Base-by-base conservation (phyloP, 768 basidiomycete species). In the Phylloporus arenicola region DNA sequence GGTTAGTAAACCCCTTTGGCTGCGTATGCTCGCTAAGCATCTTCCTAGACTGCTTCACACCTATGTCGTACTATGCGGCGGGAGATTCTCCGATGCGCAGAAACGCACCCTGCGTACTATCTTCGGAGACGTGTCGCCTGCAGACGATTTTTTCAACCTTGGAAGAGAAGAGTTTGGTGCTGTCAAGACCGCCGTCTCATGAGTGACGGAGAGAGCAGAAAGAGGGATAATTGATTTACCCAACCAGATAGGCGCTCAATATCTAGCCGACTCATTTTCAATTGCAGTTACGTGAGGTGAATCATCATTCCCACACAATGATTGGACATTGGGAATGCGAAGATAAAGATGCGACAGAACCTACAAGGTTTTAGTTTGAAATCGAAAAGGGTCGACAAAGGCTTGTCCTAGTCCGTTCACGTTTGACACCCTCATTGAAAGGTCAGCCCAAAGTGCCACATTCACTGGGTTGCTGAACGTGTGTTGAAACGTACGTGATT, bases 1-100 rank as follows among this genome's bases (percentile, higher is more conserved):
- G 77, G 81, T 81, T 45, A 45, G 11, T 11, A 6, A 35, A 17
- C 14, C 24, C 14, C 40, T 30, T 33, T 4, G 9, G 3, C 27
- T 30, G 14, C 20, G 25, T 45, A 17, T 30, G 19, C 38, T 50
- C 14, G 30, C 33, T 53, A 33, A 57, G 13, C 22, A 27, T 47
- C 27, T 31, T 30, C 7, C 42, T 27, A 82, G 81, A 45, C 55
- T 82, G 19, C 62, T 85, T 41, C 68, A 77, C 52, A 82, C 80
- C 1, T 85, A 80, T 60, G 61, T 68, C 1, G 69, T 75, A 10
- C 56, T 61, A 19, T 80, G 78, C 47, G 51, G 64, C 7, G 72
- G 73, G 20, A 40, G 44, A 27, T 60, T 75, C 45, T 61, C 59
- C 11, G 54, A 53, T 12, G 54, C 30, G 37, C 65, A 75, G 53